Base-by-base conservation (phyloP, 1,139 yeast species). In the Diutina catenulata region DNA sequence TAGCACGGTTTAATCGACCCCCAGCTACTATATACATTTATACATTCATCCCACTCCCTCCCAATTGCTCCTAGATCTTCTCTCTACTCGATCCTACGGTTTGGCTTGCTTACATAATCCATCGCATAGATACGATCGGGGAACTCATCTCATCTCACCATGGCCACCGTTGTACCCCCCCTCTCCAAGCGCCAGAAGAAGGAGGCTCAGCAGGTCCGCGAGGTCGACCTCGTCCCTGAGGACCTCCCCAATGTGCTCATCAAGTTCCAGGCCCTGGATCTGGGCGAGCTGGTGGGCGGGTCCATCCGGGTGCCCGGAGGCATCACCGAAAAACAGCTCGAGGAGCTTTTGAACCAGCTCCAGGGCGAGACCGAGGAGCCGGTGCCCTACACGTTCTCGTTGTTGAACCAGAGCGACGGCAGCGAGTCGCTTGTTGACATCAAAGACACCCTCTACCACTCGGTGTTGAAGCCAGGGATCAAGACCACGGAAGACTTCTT, bases 161-260 rank as follows among this genome's bases (percentile, higher is more conserved):
- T 91, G 98, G 94, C 98, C 43, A 91, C 98, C 3, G 68, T 84
- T 37, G 60, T 91, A 37, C 98, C 98, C 20, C 98, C 97, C 36
- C 94, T 86, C 26, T 81, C 95, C 0, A 91, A 91, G 57, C 82
- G 78, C 53, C 96, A 87, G 57, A 82, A 74, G 59, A 75, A 77
- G 50, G 83, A 73, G 47, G 94, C 94, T 4, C 96, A 87, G 55
- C 69, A 74, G 51, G 84, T 83, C 10, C 74, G 83, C 40, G 91
- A 80, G 39, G 80, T 83, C 13, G 80, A 76, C 40, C 57, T 80
- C 9, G 63, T 82, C 18, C 97, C 97, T 1, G 65, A 59, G 2
- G 93, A 84, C 50, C 60, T 88, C 29, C 95, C 96, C 20, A 77
- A 86, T 64, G 95, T 91, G 18, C 71, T 87, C 41, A 76, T 91